Percentiles rank a stretch among this genome's conserved stretches.
Conservation (phyloP, 805 yeast species). For the Nakazawaea pomicola region DNA sequence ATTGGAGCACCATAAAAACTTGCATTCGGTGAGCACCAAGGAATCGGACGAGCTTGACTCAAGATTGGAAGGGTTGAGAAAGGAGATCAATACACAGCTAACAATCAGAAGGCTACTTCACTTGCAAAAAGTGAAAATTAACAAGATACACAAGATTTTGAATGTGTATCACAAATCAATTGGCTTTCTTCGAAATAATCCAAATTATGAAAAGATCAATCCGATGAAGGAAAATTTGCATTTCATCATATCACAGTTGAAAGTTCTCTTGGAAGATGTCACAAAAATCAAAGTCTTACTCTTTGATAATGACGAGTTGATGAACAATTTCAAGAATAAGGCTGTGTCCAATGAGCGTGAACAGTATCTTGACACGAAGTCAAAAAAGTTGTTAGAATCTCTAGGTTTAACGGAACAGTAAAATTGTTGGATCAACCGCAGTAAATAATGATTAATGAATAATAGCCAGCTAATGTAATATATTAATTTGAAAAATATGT, state of each 20-base stretch:
- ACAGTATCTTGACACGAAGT: slow-evolving; percentile 1
- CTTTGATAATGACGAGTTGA: slow-evolving; percentile 1
- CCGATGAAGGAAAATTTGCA: slow-evolving; percentile 24
- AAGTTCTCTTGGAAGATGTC: slow-evolving; percentile 15
- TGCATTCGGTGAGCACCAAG: slow-evolving; percentile 24
- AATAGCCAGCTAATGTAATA: neutral
- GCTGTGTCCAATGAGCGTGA: neutral
- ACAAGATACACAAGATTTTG: slow-evolving; percentile 29
- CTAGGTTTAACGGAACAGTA: neutral
- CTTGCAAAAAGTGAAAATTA: slow-evolving; percentile 33
- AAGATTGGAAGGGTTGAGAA: slow-evolving; percentile 25
- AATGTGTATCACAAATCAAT: neutral
- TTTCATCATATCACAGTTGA: slow-evolving; percentile 21
- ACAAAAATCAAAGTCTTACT: slow-evolving; percentile 1
- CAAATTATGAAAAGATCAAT: slow-evolving; percentile 15
- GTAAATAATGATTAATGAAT: too few relatives aligned
- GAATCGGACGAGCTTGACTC: slow-evolving; percentile 17
- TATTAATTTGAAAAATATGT: neutral
- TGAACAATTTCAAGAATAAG: neutral
- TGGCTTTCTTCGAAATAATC: slow-evolving; percentile 5
- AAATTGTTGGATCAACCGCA: too few relatives aligned
- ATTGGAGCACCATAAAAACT: slow-evolving; percentile 60
- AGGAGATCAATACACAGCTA: slow-evolving; percentile 38
- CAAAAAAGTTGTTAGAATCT: neutral
- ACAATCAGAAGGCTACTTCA: slow-evolving; percentile 35